Base-by-base conservation (phyloP, 495 filamentous ascomycete species). In the Neurospora sp. region DNA sequence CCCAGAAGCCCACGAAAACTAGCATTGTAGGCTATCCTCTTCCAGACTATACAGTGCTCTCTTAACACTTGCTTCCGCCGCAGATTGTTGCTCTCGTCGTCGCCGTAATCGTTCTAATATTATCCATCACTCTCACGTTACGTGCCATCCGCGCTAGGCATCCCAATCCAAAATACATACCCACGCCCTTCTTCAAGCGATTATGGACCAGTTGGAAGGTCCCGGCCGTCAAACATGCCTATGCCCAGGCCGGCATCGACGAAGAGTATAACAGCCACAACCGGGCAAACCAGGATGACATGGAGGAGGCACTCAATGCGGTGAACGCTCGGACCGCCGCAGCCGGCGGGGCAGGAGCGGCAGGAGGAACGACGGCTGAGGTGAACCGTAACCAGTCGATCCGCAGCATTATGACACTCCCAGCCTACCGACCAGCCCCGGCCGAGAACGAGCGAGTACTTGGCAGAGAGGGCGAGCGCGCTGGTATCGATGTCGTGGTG, bases 371-470 rank as follows among this genome's bases (percentile, higher is more conserved):
- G 37, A 77, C 72, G 6, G 80, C 74, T n/a, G 86, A 83, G 2
- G 88, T 97, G 18, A 92, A 93, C 76, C 91, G 96, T 48, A 91
- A 94, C 75, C 93, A 93, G 0, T 96, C 92, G 7, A 85, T 98
- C 37, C 90, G 96, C 74, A 96, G 93, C 7, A 89, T 98, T 68
- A 96, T 97, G 86, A 98, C 96, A 0, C 83, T 99, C 6, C 96
- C 96, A 0, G 86, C 91, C 5, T 99, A 99, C 82, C 81, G 84
- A 4, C 84, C 76, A 9, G 88, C 89, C 45, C 89, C 93, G 5
- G 86, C 88, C 42, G 89, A 91, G 22, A 90, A 86, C 70, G 96
- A 99, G 79, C 91, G 90, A 74, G 88, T 97, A n/a, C 87, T 98
- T 48, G 96, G 89, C 16, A 88, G 96, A 0, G 96, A 96, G 81